These are phyloP conservation scores for Dicorynia guianensis DNA, from an alignment of 306 rosid genomes.

Conservation along the genomic window DNA sequence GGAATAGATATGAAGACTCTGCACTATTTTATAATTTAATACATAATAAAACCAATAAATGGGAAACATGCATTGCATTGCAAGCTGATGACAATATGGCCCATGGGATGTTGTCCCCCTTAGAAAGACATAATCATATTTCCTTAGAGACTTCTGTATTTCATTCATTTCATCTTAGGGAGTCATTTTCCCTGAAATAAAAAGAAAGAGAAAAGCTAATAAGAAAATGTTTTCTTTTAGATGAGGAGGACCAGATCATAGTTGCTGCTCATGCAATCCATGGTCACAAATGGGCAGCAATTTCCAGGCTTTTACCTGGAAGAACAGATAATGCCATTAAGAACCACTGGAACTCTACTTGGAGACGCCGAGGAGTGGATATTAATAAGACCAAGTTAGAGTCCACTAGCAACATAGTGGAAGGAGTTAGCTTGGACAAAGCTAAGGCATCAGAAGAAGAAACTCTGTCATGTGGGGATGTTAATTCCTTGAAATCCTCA, in stretches of 20 bases:
- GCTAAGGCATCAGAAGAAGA: constrained; percentile 92
- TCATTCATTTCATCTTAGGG: constrained; percentile 19
- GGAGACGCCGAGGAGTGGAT: constrained; percentile 60
- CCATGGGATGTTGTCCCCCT: neutral
- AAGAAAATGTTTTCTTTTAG: constrained; percentile 52
- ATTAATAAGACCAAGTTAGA: constrained; percentile 63
- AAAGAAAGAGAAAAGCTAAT: constrained; percentile 39
- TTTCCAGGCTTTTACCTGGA: constrained; percentile 71
- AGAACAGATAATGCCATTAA: constrained; percentile 80
- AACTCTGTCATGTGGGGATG: constrained; percentile 82
- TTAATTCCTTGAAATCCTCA: constrained; percentile 72
- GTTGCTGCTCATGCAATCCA: constrained; percentile 87
- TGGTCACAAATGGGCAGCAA: constrained; percentile 80
- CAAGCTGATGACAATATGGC: constrained; percentile 28
- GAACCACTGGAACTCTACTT: constrained; percentile 80
- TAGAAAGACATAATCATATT: constrained; percentile 16
- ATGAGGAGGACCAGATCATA: constrained; percentile 87
- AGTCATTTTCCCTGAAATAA: constrained; percentile 29
- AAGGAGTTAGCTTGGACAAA: constrained; percentile 78
- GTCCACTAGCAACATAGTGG: constrained; percentile 51
- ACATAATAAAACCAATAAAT: neutral
- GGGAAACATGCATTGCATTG: neutral
- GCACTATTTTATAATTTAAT: constrained; percentile 12
- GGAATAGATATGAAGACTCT: neutral
- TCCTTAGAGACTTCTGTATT: constrained; percentile 21